Percentiles rank a stretch among this genome's conserved stretches.
phyloP scores from a whole-genome alignment of 2,329 filamentous ascomycete species.

The Talaromyces sp. region DNA sequence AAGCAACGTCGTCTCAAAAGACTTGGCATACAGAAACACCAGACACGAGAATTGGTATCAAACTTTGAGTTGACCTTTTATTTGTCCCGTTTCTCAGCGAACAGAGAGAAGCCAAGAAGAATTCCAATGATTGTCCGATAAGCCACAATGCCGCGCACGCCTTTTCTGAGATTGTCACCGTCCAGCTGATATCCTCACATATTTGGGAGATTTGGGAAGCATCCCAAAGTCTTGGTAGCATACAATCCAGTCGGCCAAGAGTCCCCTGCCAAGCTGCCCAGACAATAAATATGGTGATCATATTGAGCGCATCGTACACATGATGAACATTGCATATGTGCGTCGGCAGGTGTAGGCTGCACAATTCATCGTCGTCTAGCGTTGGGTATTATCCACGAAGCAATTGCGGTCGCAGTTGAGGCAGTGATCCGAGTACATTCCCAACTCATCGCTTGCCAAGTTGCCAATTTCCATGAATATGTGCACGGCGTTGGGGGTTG shows the following conservation, averaged over 20 bases:
- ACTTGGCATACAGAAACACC: not conserved
- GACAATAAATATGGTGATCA: conserved; percentile 16
- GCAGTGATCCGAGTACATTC: not conserved
- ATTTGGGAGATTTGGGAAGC: not conserved
- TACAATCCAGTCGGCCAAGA: not conserved
- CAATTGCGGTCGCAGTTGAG: not conserved
- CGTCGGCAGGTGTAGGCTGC: not conserved
- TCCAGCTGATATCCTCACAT: conserved; percentile 6
- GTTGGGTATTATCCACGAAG: too few relatives aligned
- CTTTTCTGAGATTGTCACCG: not conserved
- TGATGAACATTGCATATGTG: not conserved
- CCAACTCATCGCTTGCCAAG: conserved; percentile 2
- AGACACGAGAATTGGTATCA: not conserved
- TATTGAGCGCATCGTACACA: not conserved
- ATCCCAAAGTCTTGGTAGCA: conserved; percentile 7
- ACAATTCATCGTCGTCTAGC: not conserved
- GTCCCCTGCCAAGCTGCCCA: conserved; percentile 16
- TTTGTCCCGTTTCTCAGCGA: not conserved
- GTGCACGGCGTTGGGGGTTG: not conserved
- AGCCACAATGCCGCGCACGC: not conserved
- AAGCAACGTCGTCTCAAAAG: not conserved
- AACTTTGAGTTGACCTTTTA: not conserved
- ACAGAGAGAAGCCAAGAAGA: conserved; percentile 1
- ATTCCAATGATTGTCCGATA: conserved; percentile 5
- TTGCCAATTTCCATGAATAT: not conserved